These are phyloP conservation scores for Gyrodon lividus DNA, from an alignment of 768 basidiomycete species.

Conservation along the genomic window DNA sequence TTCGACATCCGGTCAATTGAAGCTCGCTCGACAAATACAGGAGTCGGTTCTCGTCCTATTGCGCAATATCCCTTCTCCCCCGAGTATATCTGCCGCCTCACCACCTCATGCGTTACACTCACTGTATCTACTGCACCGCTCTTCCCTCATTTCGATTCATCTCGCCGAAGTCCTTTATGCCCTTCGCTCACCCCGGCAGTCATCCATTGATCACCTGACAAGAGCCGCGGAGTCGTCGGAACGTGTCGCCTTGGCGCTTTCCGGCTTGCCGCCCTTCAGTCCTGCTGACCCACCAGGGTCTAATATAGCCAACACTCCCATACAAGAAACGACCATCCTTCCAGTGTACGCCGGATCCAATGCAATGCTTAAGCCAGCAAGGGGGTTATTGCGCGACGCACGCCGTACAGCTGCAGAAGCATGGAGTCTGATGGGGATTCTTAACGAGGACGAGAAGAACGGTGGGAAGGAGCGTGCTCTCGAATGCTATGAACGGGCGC, in stretches of 20 bases:
- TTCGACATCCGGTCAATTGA: conserved; percentile 55
- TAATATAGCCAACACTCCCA: conserved; percentile 36
- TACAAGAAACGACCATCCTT: conserved; percentile 41
- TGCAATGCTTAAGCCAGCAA: conserved; percentile 55
- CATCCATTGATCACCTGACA: conserved; percentile 55
- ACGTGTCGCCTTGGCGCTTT: conserved; percentile 55
- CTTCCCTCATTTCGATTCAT: conserved; percentile 71
- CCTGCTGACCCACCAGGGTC: conserved; percentile 37
- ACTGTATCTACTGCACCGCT: conserved; percentile 67
- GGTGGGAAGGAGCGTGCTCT: conserved; percentile 42
- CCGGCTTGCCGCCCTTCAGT: conserved; percentile 39
- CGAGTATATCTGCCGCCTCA: conserved; percentile 42
- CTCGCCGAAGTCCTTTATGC: conserved; percentile 71
- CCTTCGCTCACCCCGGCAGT: conserved; percentile 36
- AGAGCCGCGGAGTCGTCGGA: conserved; percentile 69
- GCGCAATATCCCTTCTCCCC: conserved; percentile 50
- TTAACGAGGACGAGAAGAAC: conserved; percentile 46
- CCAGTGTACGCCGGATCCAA: conserved; percentile 45
- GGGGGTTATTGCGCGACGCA: conserved; percentile 62
- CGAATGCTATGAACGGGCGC: conserved; percentile 65
- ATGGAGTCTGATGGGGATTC: conserved; percentile 70
- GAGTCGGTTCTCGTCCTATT: conserved; percentile 55
- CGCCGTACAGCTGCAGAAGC: conserved; percentile 70
- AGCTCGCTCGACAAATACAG: conserved; percentile 55
- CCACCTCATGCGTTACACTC: conserved; percentile 62